These are phyloP conservation scores for Paramecium sexaurelia DNA, from an alignment of 73 alveolate species.

Conservation along the genomic window DNA sequence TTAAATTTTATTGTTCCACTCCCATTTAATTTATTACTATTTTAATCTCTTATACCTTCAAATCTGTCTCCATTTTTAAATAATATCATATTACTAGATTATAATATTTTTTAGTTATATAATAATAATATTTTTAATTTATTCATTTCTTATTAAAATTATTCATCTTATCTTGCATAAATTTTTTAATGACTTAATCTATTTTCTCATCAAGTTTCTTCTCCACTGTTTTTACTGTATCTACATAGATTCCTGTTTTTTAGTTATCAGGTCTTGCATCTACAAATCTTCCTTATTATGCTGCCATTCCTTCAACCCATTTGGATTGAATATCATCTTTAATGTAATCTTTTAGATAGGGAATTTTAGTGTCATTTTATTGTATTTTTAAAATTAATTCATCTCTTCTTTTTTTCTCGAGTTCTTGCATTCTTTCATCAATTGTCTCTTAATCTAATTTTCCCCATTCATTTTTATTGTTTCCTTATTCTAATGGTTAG, in stretches of 20 bases:
- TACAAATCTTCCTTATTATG: background rate
- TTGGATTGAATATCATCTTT: conserved; percentile 16
- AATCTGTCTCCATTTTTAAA: conserved; percentile 4
- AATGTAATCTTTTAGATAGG: background rate
- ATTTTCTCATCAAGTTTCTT: conserved; percentile 51
- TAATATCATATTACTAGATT: background rate
- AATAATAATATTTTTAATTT: background rate
- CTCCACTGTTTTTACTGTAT: conserved; percentile 34
- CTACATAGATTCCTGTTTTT: conserved; percentile 55
- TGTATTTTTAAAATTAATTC: background rate
- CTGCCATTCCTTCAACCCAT: conserved; percentile 48
- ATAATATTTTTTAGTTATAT: background rate
- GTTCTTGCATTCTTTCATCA: conserved; percentile 5
- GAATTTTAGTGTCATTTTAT: background rate
- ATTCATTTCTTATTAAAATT: conserved; percentile 38
- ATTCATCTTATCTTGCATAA: conserved; percentile 58
- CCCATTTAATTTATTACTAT: background rate
- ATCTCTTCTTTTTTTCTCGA: background rate
- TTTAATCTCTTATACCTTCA: background rate
- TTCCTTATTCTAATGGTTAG: conserved; percentile 47
- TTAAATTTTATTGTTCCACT: background rate
- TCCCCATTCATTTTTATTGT: conserved; percentile 36
- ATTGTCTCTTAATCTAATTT: conserved; percentile 38
- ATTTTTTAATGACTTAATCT: conserved; percentile 10
- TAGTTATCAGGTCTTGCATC: conserved; percentile 55